Evolutionary conservation across 306 rosid species (phyloP), one percentile per base, ranked within the genome.

Genomic region (Styphnolobium japonicum): DNA sequence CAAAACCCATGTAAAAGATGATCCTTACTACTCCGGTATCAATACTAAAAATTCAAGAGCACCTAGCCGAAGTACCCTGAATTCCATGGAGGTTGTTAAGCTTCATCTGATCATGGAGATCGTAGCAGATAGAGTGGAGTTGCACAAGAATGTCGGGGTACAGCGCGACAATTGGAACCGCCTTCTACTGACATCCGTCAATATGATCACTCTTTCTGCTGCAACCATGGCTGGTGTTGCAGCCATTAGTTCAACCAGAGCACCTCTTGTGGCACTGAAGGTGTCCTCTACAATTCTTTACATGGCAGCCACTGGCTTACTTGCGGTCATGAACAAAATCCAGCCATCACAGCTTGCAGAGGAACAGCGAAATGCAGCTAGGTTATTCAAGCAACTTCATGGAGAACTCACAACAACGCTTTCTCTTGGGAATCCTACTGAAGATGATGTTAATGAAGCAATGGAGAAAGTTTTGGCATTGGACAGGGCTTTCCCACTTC

Each of bases 281-380:
- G 80, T 92, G 34, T 89, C 93, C 16, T 91, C 97, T 8, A 85
- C 85, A 23, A 33, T 89, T 51, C 93, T 94, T 7, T 94, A 86
- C 70, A 73, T 81, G 62, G 86, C 92, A 10, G 91, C 94, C 23
- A 87, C 93, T 3, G 93, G 84, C 12, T 70, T 94, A 14, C 78
- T 85, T 70, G 51, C 78, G 83, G 78, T 88, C 76, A 89, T 89
- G 90, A 94, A 87, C 92, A 92, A 83, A 71, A 83, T 92, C 67
- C 98, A 92, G 58, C 94, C 98, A 12, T 92, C 98, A 10, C 98
- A 94, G 77, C 90, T 94, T 5, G 92, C 87, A 1, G 97, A 94
- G 67, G 97, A 90, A 40, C 94, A 94, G 7, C 66, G 97, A 69
- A 87, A 83, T 25, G 90, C 93, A 1, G 76, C 88, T 1, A 92